Conservation (phyloP, 495 filamentous ascomycete genomes). For the Daldinia childiae region DNA sequence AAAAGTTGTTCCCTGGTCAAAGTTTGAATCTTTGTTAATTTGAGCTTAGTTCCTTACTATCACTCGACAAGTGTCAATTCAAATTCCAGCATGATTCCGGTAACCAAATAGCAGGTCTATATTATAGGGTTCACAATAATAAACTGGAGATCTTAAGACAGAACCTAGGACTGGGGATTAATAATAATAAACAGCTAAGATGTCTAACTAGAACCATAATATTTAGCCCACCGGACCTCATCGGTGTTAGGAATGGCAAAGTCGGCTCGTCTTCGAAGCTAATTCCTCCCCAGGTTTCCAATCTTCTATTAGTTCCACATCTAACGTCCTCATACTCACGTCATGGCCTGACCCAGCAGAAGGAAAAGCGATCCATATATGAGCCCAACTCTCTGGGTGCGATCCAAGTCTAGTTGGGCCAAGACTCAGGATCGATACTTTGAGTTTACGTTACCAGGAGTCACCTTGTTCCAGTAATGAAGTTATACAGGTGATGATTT, state of each 20-base stretch:
- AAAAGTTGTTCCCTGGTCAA: conserved; percentile 24
- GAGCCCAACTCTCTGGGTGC: conserved; percentile 23
- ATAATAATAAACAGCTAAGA: conserved; percentile 9
- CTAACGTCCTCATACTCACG: conserved; percentile 8
- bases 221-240: neutral
- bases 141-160: neutral
- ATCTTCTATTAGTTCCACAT: neutral
- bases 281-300: neutral
- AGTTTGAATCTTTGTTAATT: conserved; percentile 1
- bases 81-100: conserved; percentile 17
- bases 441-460: conserved; percentile 16
- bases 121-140: conserved; percentile 6
- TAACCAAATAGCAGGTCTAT: neutral
- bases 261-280: conserved; percentile 6
- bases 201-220: conserved; percentile 16
- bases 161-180: neutral
- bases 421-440: conserved; percentile 4
- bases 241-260: neutral
- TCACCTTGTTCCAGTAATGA: neutral
- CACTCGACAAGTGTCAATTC: conserved; percentile 16
- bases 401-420: neutral
- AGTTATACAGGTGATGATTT: conserved; percentile 13
- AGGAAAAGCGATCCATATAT: neutral
- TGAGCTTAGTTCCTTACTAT: neutral
- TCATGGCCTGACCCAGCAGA: neutral